These are phyloP conservation scores for Mucor sp. DNA, from an alignment of 371 early-diverging fungal genomes.

Conservation along the genomic window DNA sequence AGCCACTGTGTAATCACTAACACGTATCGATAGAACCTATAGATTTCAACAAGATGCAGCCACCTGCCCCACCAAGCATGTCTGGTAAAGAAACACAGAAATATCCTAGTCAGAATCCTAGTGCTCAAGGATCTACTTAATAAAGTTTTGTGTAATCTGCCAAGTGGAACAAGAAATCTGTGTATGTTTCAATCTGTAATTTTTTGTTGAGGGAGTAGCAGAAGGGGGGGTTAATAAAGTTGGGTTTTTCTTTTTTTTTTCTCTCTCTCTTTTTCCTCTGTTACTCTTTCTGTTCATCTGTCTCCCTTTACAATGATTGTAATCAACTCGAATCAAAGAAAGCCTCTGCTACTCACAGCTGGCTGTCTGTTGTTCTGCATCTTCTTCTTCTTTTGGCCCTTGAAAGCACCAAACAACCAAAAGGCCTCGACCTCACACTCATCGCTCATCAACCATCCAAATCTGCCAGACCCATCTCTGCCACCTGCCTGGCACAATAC, in stretches of 20 bases:
- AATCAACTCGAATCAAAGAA: constrained; percentile 25
- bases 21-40: constrained; percentile 7
- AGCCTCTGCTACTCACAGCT: constrained; percentile 15
- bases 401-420: constrained; percentile 7
- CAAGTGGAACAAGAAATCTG: not conserved
- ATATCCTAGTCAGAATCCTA: constrained; percentile 56
- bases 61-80: constrained; percentile 49
- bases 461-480: constrained; percentile 16
- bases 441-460: constrained; percentile 23
- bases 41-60: constrained; percentile 30
- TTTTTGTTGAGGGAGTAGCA: not conserved
- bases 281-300: not conserved
- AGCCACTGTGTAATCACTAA: not conserved
- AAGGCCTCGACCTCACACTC: not conserved
- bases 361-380: constrained; percentile 6
- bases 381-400: constrained; percentile 23
- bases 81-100: constrained; percentile 22
- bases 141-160: constrained; percentile 10
- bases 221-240: not conserved
- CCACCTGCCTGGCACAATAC: constrained; percentile 34
- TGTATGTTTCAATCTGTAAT: constrained; percentile 1
- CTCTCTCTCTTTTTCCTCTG: not conserved
- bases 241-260: not conserved
- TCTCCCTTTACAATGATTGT: constrained; percentile 14
- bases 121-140: constrained; percentile 42